These are phyloP conservation scores for Xylaria sp. DNA, from an alignment of 2,329 filamentous ascomycete species.

Conservation along the genomic window DNA sequence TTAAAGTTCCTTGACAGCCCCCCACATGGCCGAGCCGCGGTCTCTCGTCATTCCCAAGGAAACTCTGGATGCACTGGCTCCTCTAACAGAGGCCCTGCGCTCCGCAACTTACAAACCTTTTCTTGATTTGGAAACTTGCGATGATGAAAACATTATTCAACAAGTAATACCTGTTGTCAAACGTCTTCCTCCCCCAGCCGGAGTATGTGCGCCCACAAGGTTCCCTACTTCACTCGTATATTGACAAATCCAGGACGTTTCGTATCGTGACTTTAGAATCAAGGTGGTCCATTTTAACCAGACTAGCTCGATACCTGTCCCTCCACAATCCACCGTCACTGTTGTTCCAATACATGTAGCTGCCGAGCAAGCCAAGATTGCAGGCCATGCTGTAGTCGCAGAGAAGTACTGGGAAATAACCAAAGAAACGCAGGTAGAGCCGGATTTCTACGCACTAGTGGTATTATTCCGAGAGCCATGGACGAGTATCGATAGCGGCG, in stretches of 20 bases:
- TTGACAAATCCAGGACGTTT: conserved; percentile 1
- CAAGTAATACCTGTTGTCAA: conserved; percentile 9
- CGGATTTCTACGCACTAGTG: conserved; percentile 17
- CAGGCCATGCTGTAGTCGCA: background rate
- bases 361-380: conserved; percentile 6
- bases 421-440: conserved; percentile 22
- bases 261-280: background rate
- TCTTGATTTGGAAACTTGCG: conserved; percentile 2
- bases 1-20: background rate
- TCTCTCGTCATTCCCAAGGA: background rate
- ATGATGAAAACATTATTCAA: conserved; percentile 2
- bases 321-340: background rate
- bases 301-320: conserved; percentile 11
- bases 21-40: background rate
- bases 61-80: background rate
- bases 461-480: conserved; percentile 10
- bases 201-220: conserved; percentile 1
- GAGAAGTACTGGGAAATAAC: conserved; percentile 14
- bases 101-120: background rate
- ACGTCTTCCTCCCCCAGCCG: conserved; percentile 7
- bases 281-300: conserved; percentile 9
- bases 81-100: background rate
- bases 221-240: background rate
- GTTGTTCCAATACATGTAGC: conserved; percentile 12
- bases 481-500: background rate